Conservation (phyloP, 2,329 filamentous ascomycete genomes). For the Fusarium sp. region DNA sequence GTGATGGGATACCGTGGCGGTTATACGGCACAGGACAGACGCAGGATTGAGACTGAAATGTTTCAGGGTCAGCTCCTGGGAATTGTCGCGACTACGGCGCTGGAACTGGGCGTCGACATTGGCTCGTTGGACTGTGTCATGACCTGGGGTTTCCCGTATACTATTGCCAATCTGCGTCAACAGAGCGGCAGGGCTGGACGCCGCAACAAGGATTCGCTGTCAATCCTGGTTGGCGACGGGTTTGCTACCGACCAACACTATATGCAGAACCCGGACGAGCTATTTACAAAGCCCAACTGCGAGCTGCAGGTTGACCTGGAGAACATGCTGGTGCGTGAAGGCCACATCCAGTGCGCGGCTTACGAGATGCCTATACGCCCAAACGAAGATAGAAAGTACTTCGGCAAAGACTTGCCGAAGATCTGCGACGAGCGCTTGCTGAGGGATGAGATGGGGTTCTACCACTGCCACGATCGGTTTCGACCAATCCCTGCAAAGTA, state of each 20-base stretch:
- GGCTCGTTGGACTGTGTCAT: slow-evolving; percentile 92
- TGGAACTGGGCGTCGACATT: slow-evolving; percentile 95
- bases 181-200: slow-evolving; percentile 93
- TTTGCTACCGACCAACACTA: slow-evolving; percentile 95
- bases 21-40: slow-evolving; percentile 89
- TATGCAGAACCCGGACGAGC: slow-evolving; percentile 94
- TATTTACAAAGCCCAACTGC: slow-evolving; percentile 90
- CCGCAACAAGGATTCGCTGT: slow-evolving; percentile 91
- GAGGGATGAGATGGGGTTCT: slow-evolving; percentile 79
- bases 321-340: slow-evolving; percentile 90
- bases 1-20: slow-evolving; percentile 97
- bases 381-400: slow-evolving; percentile 76
- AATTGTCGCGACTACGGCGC: slow-evolving; percentile 89
- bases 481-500: slow-evolving; percentile 82
- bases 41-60: slow-evolving; percentile 92
- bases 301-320: slow-evolving; percentile 90
- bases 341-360: slow-evolving; percentile 93
- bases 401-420: slow-evolving; percentile 74
- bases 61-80: slow-evolving; percentile 93
- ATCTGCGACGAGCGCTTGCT: slow-evolving; percentile 78
- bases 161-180: slow-evolving; percentile 91
- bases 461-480: slow-evolving; percentile 88
- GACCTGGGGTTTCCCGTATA: slow-evolving; percentile 93
- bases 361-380: slow-evolving; percentile 93
- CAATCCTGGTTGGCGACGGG: slow-evolving; percentile 85